A percentile compares a stretch with the other conserved stretches of the same genome.
Conservation (phyloP, 2,329 filamentous ascomycete genomes). For the Amesomyces nigricolor region DNA sequence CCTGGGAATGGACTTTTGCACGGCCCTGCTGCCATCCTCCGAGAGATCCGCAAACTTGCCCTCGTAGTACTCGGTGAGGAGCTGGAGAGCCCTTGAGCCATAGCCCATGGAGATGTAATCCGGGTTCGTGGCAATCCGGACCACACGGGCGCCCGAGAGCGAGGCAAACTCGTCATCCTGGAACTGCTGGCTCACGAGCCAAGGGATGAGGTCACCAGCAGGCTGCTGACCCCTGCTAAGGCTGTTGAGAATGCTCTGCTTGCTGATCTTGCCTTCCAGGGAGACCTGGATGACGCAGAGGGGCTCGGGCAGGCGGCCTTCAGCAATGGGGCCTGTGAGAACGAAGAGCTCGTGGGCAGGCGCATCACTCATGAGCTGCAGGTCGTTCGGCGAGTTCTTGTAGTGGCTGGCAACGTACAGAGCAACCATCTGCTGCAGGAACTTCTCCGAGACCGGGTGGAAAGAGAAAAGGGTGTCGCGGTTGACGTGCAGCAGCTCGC, state of each 20-base stretch:
- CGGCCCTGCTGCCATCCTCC: conserved; percentile 56
- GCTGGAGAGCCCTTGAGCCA: conserved; percentile 78
- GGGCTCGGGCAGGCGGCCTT: conserved; percentile 78
- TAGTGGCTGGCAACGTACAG: conserved; percentile 89
- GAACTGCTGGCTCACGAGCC: conserved; percentile 96
- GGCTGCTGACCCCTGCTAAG: conserved; percentile 84
- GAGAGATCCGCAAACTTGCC: conserved; percentile 82
- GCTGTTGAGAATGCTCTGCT: conserved; percentile 84
- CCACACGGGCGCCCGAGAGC: conserved; percentile 83
- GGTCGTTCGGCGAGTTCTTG: conserved; percentile 95
- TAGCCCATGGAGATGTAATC: conserved; percentile 93
- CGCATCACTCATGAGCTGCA: conserved; percentile 98
- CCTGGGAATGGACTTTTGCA: conserved; percentile 63
- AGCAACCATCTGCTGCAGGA: conserved; percentile 96
- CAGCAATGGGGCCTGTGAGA: conserved; percentile 75
- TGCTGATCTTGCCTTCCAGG: conserved; percentile 90
- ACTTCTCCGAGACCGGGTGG: conserved; percentile 93
- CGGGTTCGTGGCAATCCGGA: conserved; percentile 93
- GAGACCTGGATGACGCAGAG: conserved; percentile 92
- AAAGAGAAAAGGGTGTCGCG: conserved; percentile 97
- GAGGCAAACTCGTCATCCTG: conserved; percentile 95
- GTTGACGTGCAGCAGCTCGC: conserved; percentile 89
- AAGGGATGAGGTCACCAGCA: conserved; percentile 90
- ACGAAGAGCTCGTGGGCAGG: conserved; percentile 96
- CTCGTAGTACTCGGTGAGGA: conserved; percentile 89